Evolutionary conservation across 345 rosid genomes (phyloP), one percentile per base, ranked within the genome.

Genomic region (Ceriops decandra): DNA sequence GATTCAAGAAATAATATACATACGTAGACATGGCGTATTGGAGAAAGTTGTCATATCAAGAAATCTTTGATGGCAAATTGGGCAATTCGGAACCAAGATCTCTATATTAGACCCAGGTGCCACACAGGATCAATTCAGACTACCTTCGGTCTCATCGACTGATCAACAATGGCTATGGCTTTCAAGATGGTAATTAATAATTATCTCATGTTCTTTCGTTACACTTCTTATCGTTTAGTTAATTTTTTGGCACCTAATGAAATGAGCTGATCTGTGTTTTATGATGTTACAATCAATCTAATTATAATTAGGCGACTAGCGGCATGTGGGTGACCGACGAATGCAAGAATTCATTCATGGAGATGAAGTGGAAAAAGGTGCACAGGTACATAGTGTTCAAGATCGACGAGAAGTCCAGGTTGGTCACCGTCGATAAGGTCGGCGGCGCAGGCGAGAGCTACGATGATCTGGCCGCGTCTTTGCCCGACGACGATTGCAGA

Each of bases 361-460:
- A 86, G 74, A 89, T 93, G 98, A 91, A 93, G 67, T 91, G 98
- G 98, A 93, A 89, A 77, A 91, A 89, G 76, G 87, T 87, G 13
- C 90, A 86, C 3, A 79, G 93, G 60, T 93, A 82, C 82, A 89
- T 93, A 68, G 93, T 93, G 68, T 90, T 86, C 83, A 93, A 90
- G 93, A 90, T 93, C 75, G 98, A 93, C 11, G 98, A 93, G 80
- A 91, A 86, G 68, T 86, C 97, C 0, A 86, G 82, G 78, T 68
- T 87, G 71, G 88, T 93, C 62, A 89, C 92, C 51, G 98, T 93
- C 21, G 97, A 93, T 62, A 89, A 90, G 87, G 89, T 89, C 5
- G 98, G 97, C 0, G 95, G 86, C 16, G 71, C 97, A 24, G 91
- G 92, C 1, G 97, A 93, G 58, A 80, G 90, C 35, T 93, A 89